These are phyloP conservation scores for Colletotrichum sp. DNA, from an alignment of 2,329 filamentous ascomycete genomes.

Conservation along the genomic window DNA sequence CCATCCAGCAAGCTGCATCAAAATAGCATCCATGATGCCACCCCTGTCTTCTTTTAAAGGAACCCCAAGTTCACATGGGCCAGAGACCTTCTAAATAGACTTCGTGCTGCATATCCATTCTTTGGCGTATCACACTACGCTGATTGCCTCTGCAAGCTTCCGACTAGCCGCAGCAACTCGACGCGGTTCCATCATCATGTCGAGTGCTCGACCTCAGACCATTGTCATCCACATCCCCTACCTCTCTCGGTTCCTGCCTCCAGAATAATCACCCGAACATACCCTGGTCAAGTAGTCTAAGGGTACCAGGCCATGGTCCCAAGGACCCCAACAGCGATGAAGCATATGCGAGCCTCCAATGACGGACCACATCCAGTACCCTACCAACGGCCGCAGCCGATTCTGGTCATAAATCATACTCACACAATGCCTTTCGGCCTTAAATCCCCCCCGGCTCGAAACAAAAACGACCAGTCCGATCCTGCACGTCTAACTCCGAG, in stretches of 20 bases:
- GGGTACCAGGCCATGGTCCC: background rate
- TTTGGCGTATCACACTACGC: no score
- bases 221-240: background rate
- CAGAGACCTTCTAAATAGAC: background rate
- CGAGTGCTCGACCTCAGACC: background rate
- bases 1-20: no score
- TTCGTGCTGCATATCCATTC: no score
- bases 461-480: background rate
- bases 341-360: background rate
- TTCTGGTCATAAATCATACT: background rate
- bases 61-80: background rate
- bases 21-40: fast-evolving
- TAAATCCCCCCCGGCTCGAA: background rate
- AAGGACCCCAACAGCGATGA: background rate
- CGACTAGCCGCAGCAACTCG: background rate
- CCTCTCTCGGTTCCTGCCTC: background rate
- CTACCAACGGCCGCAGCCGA: no score
- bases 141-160: background rate
- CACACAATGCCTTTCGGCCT: background rate
- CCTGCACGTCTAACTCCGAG: background rate
- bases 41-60: background rate
- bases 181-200: fast-evolving
- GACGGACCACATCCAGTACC: background rate
- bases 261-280: fast-evolving
- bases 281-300: background rate